Evolutionary conservation across 352 stramenopile species (phyloP).

Genomic region (Plasmopara muralis): DNA sequence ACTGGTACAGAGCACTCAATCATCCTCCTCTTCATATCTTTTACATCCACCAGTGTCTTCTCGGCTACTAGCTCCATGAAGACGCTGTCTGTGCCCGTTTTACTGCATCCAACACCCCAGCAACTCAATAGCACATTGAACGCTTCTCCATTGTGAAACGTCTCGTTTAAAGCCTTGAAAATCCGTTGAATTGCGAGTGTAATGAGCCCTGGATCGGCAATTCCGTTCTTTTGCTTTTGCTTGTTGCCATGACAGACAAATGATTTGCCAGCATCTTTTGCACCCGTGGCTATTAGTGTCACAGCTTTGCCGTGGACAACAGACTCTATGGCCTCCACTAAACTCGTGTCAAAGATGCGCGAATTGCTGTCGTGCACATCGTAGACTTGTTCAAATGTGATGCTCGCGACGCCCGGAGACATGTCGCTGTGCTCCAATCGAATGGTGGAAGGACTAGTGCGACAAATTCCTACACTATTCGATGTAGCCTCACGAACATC

Average conservation of each 20-base stretch:
- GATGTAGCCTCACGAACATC: background rate
- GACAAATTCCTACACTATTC: slow-evolving; percentile 30
- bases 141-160: background rate
- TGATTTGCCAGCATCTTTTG: slow-evolving; percentile 45
- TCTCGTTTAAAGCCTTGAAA: slow-evolving; percentile 24
- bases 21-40: slow-evolving; percentile 16
- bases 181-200: slow-evolving; percentile 31
- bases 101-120: slow-evolving; percentile 7
- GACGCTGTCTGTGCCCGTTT: slow-evolving; percentile 2
- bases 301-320: slow-evolving; percentile 26
- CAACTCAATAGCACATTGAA: slow-evolving; percentile 25
- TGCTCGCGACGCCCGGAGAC: slow-evolving; percentile 65
- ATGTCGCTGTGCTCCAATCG: slow-evolving; percentile 71
- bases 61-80: slow-evolving; percentile 14
- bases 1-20: slow-evolving; percentile 27
- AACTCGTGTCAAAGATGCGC: slow-evolving; percentile 39
- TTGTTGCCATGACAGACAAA: slow-evolving; percentile 49
- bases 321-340: slow-evolving; percentile 22
- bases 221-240: slow-evolving; percentile 9
- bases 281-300: slow-evolving; percentile 47
- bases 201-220: slow-evolving; percentile 19
- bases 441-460: slow-evolving; percentile 53
- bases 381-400: slow-evolving; percentile 71
- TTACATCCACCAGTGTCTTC: background rate
- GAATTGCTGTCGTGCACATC: slow-evolving; percentile 34